Evolutionary conservation across 805 yeast species (phyloP).

Genomic region (Saccharomyces jurei): DNA sequence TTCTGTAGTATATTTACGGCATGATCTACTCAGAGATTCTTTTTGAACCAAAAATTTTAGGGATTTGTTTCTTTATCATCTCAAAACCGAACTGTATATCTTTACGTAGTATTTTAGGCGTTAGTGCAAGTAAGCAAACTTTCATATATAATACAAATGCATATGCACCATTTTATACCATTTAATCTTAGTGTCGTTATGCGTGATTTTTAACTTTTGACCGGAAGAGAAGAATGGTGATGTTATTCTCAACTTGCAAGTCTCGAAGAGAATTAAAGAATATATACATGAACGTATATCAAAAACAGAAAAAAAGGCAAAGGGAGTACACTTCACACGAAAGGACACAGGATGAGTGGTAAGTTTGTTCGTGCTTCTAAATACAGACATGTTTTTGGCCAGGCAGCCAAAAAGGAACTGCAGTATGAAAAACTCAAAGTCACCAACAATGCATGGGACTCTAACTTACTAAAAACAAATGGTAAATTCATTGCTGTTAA

Average conservation of each 20-base stretch:
- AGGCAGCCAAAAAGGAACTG: slow-evolving; percentile 51
- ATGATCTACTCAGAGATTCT: background rate
- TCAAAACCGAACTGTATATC: background rate
- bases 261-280: background rate
- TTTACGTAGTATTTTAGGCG: background rate
- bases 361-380: slow-evolving; percentile 94
- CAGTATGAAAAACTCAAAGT: slow-evolving; percentile 48
- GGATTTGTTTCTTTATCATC: background rate
- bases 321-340: background rate
- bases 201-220: background rate
- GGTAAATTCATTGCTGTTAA: slow-evolving; percentile 80
- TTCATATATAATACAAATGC: background rate
- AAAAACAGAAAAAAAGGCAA: background rate
- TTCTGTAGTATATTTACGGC: background rate
- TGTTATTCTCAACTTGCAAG: background rate
- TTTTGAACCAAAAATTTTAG: background rate
- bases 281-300: background rate
- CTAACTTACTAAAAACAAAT: slow-evolving; percentile 79
- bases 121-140: background rate
- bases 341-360: slow-evolving; percentile 42
- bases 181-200: background rate
- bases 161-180: background rate
- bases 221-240: background rate
- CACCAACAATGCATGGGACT: slow-evolving; percentile 93
- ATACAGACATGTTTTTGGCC: slow-evolving; percentile 94